phyloP scores from a whole-genome alignment of 2,329 filamentous ascomycete species.

The Simplicillium sp. region DNA sequence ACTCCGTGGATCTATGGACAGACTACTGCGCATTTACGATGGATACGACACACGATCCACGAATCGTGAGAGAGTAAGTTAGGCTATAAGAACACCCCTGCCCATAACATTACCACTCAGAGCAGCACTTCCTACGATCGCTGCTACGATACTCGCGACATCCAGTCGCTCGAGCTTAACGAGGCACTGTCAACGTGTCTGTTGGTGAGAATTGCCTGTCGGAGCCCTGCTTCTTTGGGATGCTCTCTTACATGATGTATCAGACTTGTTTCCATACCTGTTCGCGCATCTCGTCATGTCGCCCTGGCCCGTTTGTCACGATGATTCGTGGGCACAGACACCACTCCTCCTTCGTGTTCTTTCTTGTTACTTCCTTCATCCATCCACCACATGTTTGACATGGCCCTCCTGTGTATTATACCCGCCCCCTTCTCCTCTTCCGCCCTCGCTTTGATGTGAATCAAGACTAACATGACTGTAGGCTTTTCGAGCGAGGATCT shows the following conservation, averaged over 20 bases:
- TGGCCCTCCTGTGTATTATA: conserved; percentile 15
- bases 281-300: conserved; percentile 29
- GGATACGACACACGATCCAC: conserved; percentile 89
- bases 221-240: conserved; percentile 46
- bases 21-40: conserved; percentile 98
- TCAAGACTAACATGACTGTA: conserved; percentile 31
- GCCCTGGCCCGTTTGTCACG: conserved; percentile 20
- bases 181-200: conserved; percentile 26
- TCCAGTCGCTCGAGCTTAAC: conserved; percentile 22
- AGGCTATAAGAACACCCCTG: conserved; percentile 53
- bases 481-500: conserved; percentile 86
- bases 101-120: conserved; percentile 39
- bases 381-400: conserved; percentile 5
- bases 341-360: conserved; percentile 38
- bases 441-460: conserved; percentile 2
- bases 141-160: conserved; percentile 19
- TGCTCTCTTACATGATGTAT: conserved; percentile 47
- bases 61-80: conserved; percentile 99
- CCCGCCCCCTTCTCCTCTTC: conserved; percentile 9
- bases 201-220: conserved; percentile 65
- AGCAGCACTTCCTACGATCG: conserved; percentile 28
- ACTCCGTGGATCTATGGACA: conserved; percentile 93
- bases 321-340: conserved; percentile 32
- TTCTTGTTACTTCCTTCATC: not conserved
- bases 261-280: conserved; percentile 32